These are phyloP conservation scores for Sporothrix mexicana DNA, from an alignment of 2,329 filamentous ascomycete species.

Conservation along the genomic window DNA sequence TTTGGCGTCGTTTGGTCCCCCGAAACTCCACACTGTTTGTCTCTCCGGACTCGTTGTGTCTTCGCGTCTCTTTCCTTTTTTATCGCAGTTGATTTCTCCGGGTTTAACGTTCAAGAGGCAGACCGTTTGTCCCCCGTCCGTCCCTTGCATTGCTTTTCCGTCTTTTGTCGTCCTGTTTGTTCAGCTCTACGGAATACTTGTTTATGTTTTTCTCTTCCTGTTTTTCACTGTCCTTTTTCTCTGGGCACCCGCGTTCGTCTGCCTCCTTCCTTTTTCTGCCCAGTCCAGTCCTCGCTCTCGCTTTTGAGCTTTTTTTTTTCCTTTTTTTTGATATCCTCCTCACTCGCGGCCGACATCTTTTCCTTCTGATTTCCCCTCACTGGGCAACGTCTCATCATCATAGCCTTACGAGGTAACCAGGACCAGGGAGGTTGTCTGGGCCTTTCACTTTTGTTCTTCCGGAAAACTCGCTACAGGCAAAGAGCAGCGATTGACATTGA, in stretches of 20 bases:
- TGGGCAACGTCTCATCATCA: neutral
- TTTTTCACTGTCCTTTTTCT: neutral
- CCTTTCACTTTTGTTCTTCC: too few species aligned
- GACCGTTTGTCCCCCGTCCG: neutral
- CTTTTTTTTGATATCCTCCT: neutral
- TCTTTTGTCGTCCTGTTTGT: neutral
- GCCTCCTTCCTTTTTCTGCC: constrained; percentile 11
- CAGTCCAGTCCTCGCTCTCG: neutral
- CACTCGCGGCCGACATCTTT: neutral
- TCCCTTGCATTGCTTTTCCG: neutral
- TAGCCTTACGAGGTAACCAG: constrained; percentile 13
- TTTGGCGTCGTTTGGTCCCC: neutral
- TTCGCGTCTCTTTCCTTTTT: neutral
- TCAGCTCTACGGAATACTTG: neutral
- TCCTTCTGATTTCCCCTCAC: constrained; percentile 23
- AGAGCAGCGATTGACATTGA: neutral
- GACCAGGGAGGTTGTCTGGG: neutral
- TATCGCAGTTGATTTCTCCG: neutral
- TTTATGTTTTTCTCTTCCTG: neutral
- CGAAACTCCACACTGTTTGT: neutral
- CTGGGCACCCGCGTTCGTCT: neutral
- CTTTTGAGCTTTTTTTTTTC: neutral
- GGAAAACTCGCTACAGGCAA: neutral
- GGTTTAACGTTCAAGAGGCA: neutral
- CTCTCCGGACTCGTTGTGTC: neutral